phyloP scores from a whole-genome alignment of 176 grass and related monocot species.

The Areca catechu region DNA sequence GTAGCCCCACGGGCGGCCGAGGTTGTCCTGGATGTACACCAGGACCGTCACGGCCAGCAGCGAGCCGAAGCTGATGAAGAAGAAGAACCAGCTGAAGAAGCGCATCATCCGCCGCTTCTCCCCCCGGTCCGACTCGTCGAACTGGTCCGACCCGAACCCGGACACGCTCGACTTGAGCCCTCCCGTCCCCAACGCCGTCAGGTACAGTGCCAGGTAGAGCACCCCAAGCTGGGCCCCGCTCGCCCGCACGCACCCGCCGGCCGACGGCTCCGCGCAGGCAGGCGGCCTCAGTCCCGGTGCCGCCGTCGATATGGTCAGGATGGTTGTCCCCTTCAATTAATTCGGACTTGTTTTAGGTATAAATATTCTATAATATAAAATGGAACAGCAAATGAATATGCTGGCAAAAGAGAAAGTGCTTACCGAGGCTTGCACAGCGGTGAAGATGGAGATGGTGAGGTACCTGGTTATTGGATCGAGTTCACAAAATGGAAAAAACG shows the following conservation, averaged over 20 bases:
- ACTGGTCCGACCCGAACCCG: slow-evolving; percentile 24
- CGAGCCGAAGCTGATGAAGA: slow-evolving; percentile 21
- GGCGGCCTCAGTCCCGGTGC: slow-evolving; percentile 10
- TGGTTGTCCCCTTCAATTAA: slow-evolving; percentile 3
- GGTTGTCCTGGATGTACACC: slow-evolving; percentile 19
- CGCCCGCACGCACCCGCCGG: not conserved
- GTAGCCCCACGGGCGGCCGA: slow-evolving; percentile 16
- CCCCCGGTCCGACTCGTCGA: slow-evolving; percentile 7
- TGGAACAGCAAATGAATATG: too few species aligned
- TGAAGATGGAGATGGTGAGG: slow-evolving; percentile 21
- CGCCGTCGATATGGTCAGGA: slow-evolving; percentile 18
- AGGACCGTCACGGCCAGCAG: slow-evolving; percentile 14
- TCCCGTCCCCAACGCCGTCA: slow-evolving; percentile 17
- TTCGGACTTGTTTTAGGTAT: too few species aligned
- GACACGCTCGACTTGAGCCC: slow-evolving; percentile 21
- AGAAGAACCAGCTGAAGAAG: slow-evolving; percentile 23
- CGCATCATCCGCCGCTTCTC: slow-evolving; percentile 22
- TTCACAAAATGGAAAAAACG: not conserved
- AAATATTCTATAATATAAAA: too few species aligned
- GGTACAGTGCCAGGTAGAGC: slow-evolving; percentile 18
- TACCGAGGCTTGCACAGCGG: slow-evolving; percentile 18
- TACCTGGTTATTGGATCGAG: not conserved
- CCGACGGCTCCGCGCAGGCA: not conserved
- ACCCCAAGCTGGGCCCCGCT: slow-evolving; percentile 10
- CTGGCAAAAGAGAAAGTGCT: not conserved